Conservation (phyloP, 176 grass and related monocot species). For the Echinochloa phyllopogon region DNA sequence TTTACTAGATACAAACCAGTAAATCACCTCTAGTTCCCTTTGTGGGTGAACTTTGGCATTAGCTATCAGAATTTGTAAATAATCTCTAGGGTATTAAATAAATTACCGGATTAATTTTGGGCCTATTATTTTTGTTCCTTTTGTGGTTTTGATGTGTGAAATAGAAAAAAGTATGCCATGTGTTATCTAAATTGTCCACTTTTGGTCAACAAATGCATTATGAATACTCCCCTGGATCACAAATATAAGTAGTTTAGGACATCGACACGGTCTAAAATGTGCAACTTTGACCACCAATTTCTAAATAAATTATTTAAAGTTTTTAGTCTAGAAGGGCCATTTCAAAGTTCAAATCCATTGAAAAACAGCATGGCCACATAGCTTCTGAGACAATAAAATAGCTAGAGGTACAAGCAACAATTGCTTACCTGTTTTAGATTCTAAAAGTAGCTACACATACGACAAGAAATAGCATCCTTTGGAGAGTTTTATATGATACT, state of each 20-base stretch:
- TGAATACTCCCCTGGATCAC: no score
- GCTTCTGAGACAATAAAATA: slow-evolving; percentile 1
- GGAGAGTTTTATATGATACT: not conserved
- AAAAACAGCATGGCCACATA: not conserved
- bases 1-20: slow-evolving; percentile 29
- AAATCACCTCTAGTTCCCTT: not conserved
- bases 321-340: not conserved
- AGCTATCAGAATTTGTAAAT: not conserved
- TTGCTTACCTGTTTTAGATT: not conserved
- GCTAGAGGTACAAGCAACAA: not conserved
- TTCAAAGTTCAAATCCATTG: slow-evolving; percentile 1
- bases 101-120: not conserved
- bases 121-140: not conserved
- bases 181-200: not conserved
- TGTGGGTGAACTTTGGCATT: not conserved
- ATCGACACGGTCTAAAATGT: no score
- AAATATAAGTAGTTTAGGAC: no score
- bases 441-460: not conserved
- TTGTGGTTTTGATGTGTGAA: not conserved
- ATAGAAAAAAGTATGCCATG: slow-evolving; percentile 8
- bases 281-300: no score
- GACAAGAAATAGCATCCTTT: not conserved
- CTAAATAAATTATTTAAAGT: no score
- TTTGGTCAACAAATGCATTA: not conserved
- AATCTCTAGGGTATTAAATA: not conserved